phyloP scores from a whole-genome alignment of 169 alveolate species.

The Ophryocystis elektroscirrha region DNA sequence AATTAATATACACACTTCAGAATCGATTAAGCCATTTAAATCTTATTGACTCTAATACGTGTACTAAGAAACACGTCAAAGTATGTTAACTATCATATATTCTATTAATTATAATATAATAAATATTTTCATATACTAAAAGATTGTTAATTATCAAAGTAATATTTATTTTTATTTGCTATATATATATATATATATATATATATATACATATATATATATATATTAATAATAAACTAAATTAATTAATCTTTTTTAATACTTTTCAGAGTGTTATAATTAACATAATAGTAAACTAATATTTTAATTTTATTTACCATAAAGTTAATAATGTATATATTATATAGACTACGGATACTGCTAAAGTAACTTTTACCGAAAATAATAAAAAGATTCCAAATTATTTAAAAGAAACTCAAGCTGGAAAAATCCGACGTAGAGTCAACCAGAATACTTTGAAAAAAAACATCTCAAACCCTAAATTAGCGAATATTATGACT shows the following conservation, averaged over 20 bases:
- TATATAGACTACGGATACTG: background rate
- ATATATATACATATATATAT: background rate
- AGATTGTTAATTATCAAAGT: background rate
- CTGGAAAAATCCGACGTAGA: background rate
- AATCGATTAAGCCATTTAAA: background rate
- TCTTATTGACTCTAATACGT: background rate
- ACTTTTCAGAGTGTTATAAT: background rate
- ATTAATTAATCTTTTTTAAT: background rate
- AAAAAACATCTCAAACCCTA: no score
- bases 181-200: background rate
- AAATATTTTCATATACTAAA: background rate
- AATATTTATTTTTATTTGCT: slow-evolving; percentile 1
- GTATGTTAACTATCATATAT: background rate
- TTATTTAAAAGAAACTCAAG: background rate
- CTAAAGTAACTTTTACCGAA: background rate
- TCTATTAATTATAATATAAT: background rate
- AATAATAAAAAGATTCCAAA: slow-evolving; percentile 1
- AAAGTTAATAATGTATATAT: background rate
- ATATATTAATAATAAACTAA: background rate
- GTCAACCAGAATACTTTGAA: background rate
- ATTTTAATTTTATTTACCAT: background rate
- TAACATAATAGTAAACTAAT: background rate
- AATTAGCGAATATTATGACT: no score
- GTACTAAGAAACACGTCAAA: background rate
- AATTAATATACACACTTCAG: background rate